These are phyloP conservation scores for Umbellularia californica DNA, from an alignment of 164 flowering plant species.

Conservation along the genomic window DNA sequence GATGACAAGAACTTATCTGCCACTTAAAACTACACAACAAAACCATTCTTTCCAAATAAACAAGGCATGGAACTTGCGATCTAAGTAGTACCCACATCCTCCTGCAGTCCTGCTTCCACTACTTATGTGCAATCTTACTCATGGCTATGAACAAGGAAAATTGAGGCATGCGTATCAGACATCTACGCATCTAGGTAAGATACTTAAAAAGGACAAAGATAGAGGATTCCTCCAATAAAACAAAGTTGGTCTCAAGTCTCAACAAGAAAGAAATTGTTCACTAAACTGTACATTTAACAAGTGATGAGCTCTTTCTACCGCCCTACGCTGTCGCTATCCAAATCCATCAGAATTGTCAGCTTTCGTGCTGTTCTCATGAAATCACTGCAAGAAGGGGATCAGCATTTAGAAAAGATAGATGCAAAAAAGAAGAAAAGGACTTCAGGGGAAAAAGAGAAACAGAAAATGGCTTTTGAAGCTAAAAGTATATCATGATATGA, in stretches of 20 bases:
- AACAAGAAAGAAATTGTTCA: conserved; percentile 15
- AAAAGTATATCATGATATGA: background rate
- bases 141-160: background rate
- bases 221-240: conserved; percentile 7
- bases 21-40: background rate
- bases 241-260: conserved; percentile 19
- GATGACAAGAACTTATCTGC: background rate
- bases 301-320: conserved; percentile 23
- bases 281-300: conserved; percentile 47
- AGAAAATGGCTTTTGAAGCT: too few relatives aligned
- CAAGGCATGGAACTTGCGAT: background rate
- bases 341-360: conserved; percentile 62
- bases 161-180: background rate
- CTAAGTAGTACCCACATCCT: background rate
- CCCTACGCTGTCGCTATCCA: conserved; percentile 51
- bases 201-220: conserved; percentile 11
- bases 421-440: background rate
- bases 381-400: conserved; percentile 43
- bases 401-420: background rate
- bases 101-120: background rate
- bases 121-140: background rate
- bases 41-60: background rate
- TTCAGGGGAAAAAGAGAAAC: too few relatives aligned
- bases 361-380: conserved; percentile 55
- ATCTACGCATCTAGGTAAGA: background rate